A percentile compares a stretch with the other conserved stretches of the same genome.
Conservation (phyloP, 2,329 filamentous ascomycete species). For the Samsoniella hepiali region DNA sequence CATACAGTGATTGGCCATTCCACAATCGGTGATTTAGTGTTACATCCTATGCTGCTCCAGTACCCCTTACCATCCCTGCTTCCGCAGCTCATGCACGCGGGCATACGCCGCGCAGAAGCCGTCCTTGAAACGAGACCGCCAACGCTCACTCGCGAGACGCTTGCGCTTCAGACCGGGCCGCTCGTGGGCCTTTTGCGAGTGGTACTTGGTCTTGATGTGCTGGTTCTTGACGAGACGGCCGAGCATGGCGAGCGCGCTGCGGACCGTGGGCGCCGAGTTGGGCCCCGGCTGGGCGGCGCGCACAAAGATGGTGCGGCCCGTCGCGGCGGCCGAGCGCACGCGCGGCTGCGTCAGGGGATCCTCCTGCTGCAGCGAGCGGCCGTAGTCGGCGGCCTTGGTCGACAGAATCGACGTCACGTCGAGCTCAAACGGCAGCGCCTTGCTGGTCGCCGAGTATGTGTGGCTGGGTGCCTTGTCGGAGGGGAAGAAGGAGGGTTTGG, state of each 20-base stretch:
- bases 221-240: constrained; percentile 47
- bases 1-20: constrained; percentile 8
- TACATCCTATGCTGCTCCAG: constrained; percentile 7
- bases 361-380: constrained; percentile 21
- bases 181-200: constrained; percentile 68
- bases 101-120: constrained; percentile 64
- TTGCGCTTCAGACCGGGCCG: constrained; percentile 73
- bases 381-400: constrained; percentile 28
- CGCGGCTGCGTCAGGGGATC: constrained; percentile 30
- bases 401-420: constrained; percentile 38
- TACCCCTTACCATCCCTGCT: constrained; percentile 69
- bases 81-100: constrained; percentile 66
- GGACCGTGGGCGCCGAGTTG: constrained; percentile 35
- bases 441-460: constrained; percentile 18
- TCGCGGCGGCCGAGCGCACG: constrained; percentile 44
- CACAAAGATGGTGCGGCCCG: constrained; percentile 39
- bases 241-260: constrained; percentile 43
- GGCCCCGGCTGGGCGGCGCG: constrained; percentile 25
- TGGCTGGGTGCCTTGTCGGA: constrained; percentile 1
- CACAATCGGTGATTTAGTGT: constrained; percentile 7
- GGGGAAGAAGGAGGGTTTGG: background rate
- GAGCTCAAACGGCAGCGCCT: constrained; percentile 22
- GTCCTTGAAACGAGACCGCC: constrained; percentile 64
- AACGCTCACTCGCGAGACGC: constrained; percentile 66
- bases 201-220: constrained; percentile 52